Evolutionary conservation across 192 early-diverging fungal species (phyloP).

Genomic region (Coemansia sp.): DNA sequence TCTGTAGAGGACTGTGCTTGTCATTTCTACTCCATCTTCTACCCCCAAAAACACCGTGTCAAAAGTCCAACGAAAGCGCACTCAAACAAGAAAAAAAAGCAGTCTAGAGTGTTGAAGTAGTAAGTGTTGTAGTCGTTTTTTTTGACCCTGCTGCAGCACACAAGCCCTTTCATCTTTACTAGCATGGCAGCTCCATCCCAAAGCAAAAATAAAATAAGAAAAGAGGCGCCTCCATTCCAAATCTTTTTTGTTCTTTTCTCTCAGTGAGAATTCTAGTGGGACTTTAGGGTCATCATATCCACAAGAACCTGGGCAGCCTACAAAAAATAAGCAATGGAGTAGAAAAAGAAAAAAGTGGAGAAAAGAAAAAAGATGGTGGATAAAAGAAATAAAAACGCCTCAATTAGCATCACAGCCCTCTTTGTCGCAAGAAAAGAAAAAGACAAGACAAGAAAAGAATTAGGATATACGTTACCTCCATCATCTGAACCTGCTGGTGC

Average conservation of each 20-base stretch:
- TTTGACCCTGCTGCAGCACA: background rate
- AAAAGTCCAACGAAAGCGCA: background rate
- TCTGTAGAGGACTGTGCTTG: background rate
- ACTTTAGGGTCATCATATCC: slow-evolving; percentile 52
- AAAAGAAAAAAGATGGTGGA: background rate
- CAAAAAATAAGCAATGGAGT: no score
- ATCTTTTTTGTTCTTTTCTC: slow-evolving; percentile 2
- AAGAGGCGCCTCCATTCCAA: background rate
- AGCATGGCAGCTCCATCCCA: slow-evolving; percentile 6
- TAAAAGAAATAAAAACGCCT: background rate
- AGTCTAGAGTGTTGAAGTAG: background rate
- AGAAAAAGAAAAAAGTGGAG: background rate
- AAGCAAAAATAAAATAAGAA: slow-evolving; percentile 4
- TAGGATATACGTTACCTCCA: slow-evolving; percentile 53
- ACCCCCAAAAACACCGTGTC: slow-evolving; percentile 24
- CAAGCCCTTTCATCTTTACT: background rate
- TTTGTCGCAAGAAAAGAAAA: background rate
- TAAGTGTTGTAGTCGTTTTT: background rate
- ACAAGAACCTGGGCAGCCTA: slow-evolving; percentile 59
- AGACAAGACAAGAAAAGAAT: slow-evolving; percentile 4
- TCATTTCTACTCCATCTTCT: slow-evolving; percentile 62
- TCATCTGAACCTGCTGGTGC: slow-evolving; percentile 69
- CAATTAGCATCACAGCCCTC: background rate
- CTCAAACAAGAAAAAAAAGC: slow-evolving; percentile 10
- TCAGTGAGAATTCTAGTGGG: slow-evolving; percentile 8